Base-by-base conservation (phyloP, 495 filamentous ascomycete genomes). In the Podospora australis region DNA sequence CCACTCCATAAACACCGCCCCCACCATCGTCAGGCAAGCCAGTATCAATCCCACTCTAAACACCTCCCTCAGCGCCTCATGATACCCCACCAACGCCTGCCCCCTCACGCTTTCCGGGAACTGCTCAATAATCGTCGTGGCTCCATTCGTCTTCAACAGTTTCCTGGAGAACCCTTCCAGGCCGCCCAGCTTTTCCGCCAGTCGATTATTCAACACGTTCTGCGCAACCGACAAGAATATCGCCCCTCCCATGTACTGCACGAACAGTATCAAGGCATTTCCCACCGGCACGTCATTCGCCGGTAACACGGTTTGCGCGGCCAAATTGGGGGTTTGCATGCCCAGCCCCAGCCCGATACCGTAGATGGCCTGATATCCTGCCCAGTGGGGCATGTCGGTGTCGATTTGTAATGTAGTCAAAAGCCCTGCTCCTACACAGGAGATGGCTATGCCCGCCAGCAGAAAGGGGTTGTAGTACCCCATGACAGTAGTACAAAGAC, bases 21-120 rank as follows among this genome's bases (percentile, higher is more conserved):
- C 85, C 22, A 88, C 5, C 1, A 84, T 63, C 0, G 74, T 72
- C 13, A 87, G 34, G 3, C 70, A 72, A 10, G 76, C 70, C 58
- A 85, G 70, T 1, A 83, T 77, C 38, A 87, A 67, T 30, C 72
- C 71, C 1, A 89, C 77, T 52, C 80, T 78, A 57, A 84, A 91
- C 0, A 80, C 78, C 46, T 75, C 53, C 3, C 74, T 76, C 16
- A 95, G 57, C 1, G 84, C 73, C 16, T 73, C 63, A 49, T 87
- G 89, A 60, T 92, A 95, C 0, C 81, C 83, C 4, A 52, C 14
- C 19, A 88, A 48, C 7, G 86, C 83, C 0, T 51, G 54, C 0
- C 64, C 52, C 20, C 83, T 66, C 26, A 67, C 58, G 4, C 71
- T 50, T 0, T 57, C 23, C 0, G 74, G 59, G 20, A 87, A 71